Conservation (phyloP, 345 rosid species). For the Corymbia maculata region DNA sequence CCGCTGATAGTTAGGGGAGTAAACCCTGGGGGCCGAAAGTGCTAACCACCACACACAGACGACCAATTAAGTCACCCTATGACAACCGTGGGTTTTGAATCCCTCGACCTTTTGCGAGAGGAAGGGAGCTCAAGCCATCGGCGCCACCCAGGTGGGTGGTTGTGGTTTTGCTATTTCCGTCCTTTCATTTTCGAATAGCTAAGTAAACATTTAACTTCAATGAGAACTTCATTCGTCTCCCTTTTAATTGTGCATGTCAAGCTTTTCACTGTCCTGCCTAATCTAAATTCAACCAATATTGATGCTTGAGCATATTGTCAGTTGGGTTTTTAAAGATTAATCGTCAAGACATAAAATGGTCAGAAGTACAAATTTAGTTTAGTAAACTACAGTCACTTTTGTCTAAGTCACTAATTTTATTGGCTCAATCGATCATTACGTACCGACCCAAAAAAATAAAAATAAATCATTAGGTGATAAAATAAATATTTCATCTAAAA, state of each 20-base stretch:
- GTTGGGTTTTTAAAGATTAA: not conserved
- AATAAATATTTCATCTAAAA: not conserved
- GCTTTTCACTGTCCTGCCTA: not conserved
- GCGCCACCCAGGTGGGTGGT: too few relatives aligned
- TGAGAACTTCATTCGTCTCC: not conserved
- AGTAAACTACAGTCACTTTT: not conserved
- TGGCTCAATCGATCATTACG: not conserved
- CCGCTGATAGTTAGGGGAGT: too few relatives aligned
- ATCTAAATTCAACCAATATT: not conserved
- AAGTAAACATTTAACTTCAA: not conserved
- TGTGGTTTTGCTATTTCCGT: not conserved
- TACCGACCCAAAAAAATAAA: too few relatives aligned
- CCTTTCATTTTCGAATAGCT: not conserved
- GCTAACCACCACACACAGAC: too few relatives aligned
- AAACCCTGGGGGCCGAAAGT: too few relatives aligned
- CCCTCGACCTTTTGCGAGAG: too few relatives aligned
- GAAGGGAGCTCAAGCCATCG: too few relatives aligned
- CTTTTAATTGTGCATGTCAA: not conserved
- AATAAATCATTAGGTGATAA: not conserved
- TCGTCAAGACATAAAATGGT: not conserved
- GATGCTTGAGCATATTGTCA: not conserved
- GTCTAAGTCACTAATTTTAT: not conserved
- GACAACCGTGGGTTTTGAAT: too few relatives aligned
- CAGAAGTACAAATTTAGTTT: not conserved
- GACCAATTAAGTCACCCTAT: too few relatives aligned